phyloP scores from a whole-genome alignment of 148 eudicot genomes.

The Arbutus unedo region DNA sequence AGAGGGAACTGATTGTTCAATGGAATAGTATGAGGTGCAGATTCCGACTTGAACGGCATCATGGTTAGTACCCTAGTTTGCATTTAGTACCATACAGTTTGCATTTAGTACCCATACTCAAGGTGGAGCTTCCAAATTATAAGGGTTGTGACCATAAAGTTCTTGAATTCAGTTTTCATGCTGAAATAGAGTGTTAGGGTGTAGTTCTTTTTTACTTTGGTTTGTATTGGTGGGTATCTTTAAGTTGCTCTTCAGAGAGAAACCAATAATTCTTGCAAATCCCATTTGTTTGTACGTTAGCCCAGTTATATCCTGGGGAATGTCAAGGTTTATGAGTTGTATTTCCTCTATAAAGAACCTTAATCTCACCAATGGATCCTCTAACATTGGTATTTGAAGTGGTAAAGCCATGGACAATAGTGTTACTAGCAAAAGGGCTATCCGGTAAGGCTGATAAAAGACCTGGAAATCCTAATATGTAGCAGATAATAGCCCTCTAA shows the following conservation, averaged over 20 bases:
- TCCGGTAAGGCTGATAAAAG: neutral
- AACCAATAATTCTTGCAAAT: slow-evolving; percentile 3
- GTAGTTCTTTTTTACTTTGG: neutral
- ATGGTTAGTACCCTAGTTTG: neutral
- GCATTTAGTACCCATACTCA: neutral
- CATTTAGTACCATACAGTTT: neutral
- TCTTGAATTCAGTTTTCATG: neutral
- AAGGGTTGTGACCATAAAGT: neutral
- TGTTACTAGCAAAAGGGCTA: neutral
- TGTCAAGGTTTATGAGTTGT: neutral
- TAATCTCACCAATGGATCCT: slow-evolving; percentile 1
- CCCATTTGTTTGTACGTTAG: neutral
- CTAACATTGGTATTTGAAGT: neutral
- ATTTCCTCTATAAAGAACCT: neutral
- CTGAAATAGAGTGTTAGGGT: neutral
- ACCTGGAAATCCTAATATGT: neutral
- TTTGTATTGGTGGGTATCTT: neutral
- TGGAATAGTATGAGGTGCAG: neutral
- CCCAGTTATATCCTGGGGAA: neutral
- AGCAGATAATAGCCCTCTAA: neutral
- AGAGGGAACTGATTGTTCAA: slow-evolving; percentile 40
- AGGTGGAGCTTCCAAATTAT: neutral
- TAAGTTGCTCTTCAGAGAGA: neutral
- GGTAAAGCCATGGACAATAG: neutral
- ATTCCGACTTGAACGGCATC: neutral